Evolutionary conservation across 495 filamentous ascomycete species (phyloP), one percentile per base, ranked within the genome.

Genomic region (Talaromyces thailandensis): DNA sequence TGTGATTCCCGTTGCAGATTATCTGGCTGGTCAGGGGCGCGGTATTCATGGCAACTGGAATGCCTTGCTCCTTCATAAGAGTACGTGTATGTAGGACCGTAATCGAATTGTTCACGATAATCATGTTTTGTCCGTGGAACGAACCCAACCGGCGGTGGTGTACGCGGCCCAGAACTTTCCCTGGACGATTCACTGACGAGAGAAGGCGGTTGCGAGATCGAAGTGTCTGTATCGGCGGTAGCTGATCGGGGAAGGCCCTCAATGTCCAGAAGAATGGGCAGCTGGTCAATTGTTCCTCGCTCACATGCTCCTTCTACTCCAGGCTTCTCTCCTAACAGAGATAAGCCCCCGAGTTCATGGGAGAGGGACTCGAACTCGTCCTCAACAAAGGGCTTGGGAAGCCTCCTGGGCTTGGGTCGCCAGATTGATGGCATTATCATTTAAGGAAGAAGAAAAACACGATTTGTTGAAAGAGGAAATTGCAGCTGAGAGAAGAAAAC

Each of bases 281-380:
- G 69, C 61, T 83, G 80, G 60, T 81, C 76, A 63, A 81, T 64
- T 25, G 70, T 70, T 40, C 80, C 80, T 62, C 78, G 70, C 63
- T 51, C 63, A 56, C 70, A 67, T n/a, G 69, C 70, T 26, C 76
- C 79, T 56, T 78, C 74, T 26, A 73, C 25, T 31, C 72, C 75
- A 1, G 71, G 73, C 25, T 70, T 73, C 53, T 74, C 70, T 56
- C 71, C 68, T 25, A 74, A 59, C 18, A 69, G 64, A 43, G 69
- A 67, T 32, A 71, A 63, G 56, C 73, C 75, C 48, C 74, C 50
- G 12, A 78, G 59, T 65, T 81, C 79, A 63, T 73, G 72, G 26
- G 73, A 68, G 9, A 81, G 73, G 29, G 79, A 75, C 12, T 63
- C 67, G 18, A 65, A 62, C 62, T 81, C 79, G 58, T 80, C 78